These are phyloP conservation scores for Trypanosomatidae sp. DNA, from an alignment of 208 protist genomes.

Conservation along the genomic window DNA sequence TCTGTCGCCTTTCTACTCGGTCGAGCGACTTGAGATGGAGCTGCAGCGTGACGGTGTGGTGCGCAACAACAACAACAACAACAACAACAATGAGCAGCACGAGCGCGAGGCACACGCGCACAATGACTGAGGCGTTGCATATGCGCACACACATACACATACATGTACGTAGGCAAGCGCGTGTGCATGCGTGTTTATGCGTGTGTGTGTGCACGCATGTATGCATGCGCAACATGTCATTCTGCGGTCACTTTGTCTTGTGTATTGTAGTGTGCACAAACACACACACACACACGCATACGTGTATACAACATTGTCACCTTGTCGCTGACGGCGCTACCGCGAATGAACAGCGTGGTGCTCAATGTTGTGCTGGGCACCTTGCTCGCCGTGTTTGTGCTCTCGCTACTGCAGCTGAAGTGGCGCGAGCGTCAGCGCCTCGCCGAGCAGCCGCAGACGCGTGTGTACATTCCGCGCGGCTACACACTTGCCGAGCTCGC, in stretches of 20 bases:
- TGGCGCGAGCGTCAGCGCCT: conserved; percentile 23
- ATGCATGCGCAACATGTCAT: too few relatives aligned
- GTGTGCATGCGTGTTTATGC: too few relatives aligned
- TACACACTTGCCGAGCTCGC: conserved; percentile 72
- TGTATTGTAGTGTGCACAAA: too few relatives aligned
- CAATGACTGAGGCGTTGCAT: too few relatives aligned
- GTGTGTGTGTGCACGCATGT: too few relatives aligned
- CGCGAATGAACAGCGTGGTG: neutral
- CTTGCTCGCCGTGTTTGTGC: conserved; percentile 8
- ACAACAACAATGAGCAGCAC: too few relatives aligned
- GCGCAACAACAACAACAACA: neutral
- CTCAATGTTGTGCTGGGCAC: conserved; percentile 8
- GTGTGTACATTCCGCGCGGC: conserved; percentile 46
- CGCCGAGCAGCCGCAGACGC: conserved; percentile 16
- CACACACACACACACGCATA: neutral
- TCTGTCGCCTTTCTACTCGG: conserved; percentile 47
- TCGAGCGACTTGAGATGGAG: conserved; percentile 44
- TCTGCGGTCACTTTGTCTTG: too few relatives aligned
- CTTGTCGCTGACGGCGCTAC: neutral
- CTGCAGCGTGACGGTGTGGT: conserved; percentile 50
- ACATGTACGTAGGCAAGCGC: neutral
- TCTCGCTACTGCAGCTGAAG: conserved; percentile 9
- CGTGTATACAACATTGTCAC: neutral
- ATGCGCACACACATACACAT: neutral
- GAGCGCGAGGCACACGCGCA: neutral